phyloP scores from a whole-genome alignment of 108 stramenopile genomes.

The Ochromonas danica region DNA sequence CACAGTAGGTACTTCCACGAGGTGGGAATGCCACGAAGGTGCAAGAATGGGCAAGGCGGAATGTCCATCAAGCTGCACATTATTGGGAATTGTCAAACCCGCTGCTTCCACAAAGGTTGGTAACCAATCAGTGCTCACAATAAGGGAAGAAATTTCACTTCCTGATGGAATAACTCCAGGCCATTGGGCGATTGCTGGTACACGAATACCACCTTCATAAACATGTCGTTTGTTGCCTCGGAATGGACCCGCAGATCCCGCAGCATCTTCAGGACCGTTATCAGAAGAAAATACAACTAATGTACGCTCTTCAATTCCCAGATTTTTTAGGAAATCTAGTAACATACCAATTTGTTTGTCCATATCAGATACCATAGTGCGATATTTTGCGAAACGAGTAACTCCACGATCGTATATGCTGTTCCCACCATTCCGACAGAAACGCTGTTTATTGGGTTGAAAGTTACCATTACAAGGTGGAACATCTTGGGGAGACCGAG shows the following conservation, averaged over 20 bases:
- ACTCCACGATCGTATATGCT: neutral
- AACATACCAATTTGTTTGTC: slow-evolving; percentile 3
- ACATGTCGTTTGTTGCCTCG: neutral
- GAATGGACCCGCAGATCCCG: neutral
- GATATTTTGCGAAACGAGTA: neutral
- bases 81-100: neutral
- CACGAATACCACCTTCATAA: slow-evolving; percentile 13
- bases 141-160: neutral
- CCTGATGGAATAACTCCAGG: neutral
- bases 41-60: neutral
- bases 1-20: neutral
- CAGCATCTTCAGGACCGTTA: slow-evolving; percentile 20
- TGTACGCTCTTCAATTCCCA: neutral
- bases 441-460: neutral
- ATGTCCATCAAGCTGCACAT: neutral
- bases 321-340: neutral
- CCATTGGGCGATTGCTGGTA: slow-evolving; percentile 19
- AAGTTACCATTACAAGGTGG: neutral
- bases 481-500: neutral
- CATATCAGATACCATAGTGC: slow-evolving; percentile 18
- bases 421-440: neutral
- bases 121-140: neutral
- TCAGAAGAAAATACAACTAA: slow-evolving; percentile 21
- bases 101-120: slow-evolving; percentile 17
- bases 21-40: neutral